Conservation (phyloP, 2,329 filamentous ascomycete genomes). For the Clonostachys sp. region DNA sequence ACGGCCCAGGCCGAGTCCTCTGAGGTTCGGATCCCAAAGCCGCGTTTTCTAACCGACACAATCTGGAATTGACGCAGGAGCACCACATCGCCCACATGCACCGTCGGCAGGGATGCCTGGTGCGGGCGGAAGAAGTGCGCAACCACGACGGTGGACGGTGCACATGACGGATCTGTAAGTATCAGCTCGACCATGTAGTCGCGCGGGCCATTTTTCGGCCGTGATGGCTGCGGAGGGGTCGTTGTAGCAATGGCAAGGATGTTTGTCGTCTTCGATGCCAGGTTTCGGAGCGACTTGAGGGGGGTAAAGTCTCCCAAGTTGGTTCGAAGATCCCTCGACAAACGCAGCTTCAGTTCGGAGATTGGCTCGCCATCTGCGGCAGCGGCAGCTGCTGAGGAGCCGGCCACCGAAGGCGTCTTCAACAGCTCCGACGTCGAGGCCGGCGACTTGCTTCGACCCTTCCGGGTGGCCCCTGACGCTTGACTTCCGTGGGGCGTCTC, state of each 20-base stretch:
- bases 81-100: constrained; percentile 52
- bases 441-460: constrained; percentile 9
- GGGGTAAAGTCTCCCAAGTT: constrained; percentile 47
- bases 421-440: constrained; percentile 9
- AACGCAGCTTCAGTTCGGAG: constrained; percentile 35
- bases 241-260: constrained; percentile 50
- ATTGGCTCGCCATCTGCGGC: constrained; percentile 16
- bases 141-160: constrained; percentile 47
- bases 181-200: constrained; percentile 57
- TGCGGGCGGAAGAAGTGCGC: constrained; percentile 57
- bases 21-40: constrained; percentile 50
- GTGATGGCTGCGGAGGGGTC: constrained; percentile 41
- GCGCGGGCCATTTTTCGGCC: constrained; percentile 52
- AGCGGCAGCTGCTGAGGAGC: constrained; percentile 11
- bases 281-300: constrained; percentile 45
- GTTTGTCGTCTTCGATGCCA: constrained; percentile 44
- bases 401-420: constrained; percentile 19
- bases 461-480: constrained; percentile 4
- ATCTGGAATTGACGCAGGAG: constrained; percentile 53
- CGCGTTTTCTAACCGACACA: constrained; percentile 45
- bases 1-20: constrained; percentile 58
- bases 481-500: not conserved
- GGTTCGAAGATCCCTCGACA: constrained; percentile 39
- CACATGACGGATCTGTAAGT: constrained; percentile 50
- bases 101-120: constrained; percentile 48